Evolutionary conservation across 73 alveolate genomes (phyloP), one percentile per base, ranked within the genome.

Genomic region (Halteria grandinella): DNA sequence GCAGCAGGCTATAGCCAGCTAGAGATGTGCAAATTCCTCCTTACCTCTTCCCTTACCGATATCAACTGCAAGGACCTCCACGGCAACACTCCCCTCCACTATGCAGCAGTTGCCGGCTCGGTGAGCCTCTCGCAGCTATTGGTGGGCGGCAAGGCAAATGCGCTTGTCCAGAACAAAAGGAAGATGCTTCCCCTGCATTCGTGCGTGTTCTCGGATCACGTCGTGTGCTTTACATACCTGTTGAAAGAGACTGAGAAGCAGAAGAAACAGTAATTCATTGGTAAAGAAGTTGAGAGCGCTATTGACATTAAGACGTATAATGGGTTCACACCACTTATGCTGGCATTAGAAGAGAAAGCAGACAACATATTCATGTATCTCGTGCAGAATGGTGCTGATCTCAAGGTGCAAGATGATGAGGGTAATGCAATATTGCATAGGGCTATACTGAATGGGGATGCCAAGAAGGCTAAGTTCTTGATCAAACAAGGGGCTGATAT

Each of bases 71-170:
- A 41, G 71, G 91, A 80, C 57, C 66, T 71, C 0, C 69, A 80
- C 40, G 86, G 85, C 0, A 80, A 80, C 32, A 70, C 91, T 25
- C 77, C 91, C 14, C 45, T 80, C 1, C 91, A 80, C 45, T 50
- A 71, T 70, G 91, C 86, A 27, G 91, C 91, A 36, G 79, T 69
- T 21, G 58, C 37, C 24, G 91, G 91, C 0, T 75, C 73, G 18
- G 23, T 70, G 14, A 39, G 37, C 8, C 24, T 71, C 1, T 47
- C 55, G 5, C 28, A 80, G 25, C 27, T 49, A 15, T 25, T 80
- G 32, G 43, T 43, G 20, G 41, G 15, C 15, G 27, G 29, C 12
- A 64, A 63, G 25, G 85, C 77, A 0, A 49, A 52, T 45, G 17
- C 40, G 11, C 18, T 23, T 7, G 36, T 80, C n/a, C 17, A 6